Base-by-base conservation (phyloP, 75 land plant species). In the Selaginella tamariscina region DNA sequence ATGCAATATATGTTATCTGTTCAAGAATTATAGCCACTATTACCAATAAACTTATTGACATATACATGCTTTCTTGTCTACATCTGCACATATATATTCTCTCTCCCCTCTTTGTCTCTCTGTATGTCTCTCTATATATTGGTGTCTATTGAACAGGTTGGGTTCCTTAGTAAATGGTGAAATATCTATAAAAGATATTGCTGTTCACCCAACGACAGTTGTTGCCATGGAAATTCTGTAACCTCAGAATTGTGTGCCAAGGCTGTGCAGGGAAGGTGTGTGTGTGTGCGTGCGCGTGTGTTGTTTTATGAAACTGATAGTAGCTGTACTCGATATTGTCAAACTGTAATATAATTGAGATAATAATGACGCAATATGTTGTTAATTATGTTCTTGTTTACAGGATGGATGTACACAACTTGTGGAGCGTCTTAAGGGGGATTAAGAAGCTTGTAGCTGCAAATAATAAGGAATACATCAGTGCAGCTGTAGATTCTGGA, bases 161-260 rank as follows among this genome's bases (percentile, higher is more conserved):
- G 80, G 80, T 0, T 60, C 27, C 1, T 1, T 18, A 73, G 63
- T 27, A 68, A 55, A 59, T 56, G 1, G 65, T 1, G 78, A 66
- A 9, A 20, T 78, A 24, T 33, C 68, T 13, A 32, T 74, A 67
- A 64, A 65, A 30, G 29, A 70, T 30, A 78, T 78, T 24, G 32
- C 54, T 30, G 78, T 78, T 15, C 70, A 74, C 33, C 68, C 65
- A 56, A 55, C 76, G 2, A 78, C 80, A 30, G 69, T 77, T 24
- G 31, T 68, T 11, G 71, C 74, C 13, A 66, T 55, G 80, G 80
- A 29, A 77, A 77, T 33, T 78, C 80, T 20, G 80, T 78, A 0
- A 74, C 77, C 20, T 78, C 80, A 56, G 77, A 78, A 27, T 70
- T 78, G 26, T 68, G 70, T 56, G 77, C 72, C 26, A 74, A 64